phyloP scores from a whole-genome alignment of 306 rosid genomes.

The Quercus aquifolioides region DNA sequence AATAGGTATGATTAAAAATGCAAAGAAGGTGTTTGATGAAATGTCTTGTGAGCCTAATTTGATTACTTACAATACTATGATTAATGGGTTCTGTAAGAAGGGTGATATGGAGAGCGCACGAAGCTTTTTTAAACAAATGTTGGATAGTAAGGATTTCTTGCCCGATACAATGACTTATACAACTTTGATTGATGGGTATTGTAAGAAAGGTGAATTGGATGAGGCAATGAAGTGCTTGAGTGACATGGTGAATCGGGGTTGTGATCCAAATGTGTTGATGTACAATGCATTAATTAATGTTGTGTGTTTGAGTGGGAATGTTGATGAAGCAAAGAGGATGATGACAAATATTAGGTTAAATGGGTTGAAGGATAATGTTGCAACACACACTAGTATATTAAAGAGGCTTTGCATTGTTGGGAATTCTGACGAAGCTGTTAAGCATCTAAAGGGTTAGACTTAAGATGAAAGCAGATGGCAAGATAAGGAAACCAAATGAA shows the following conservation, averaged over 20 bases:
- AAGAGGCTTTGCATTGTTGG: constrained; percentile 49
- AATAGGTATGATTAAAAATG: constrained; percentile 39
- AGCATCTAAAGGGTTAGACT: constrained; percentile 29
- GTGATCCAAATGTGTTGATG: constrained; percentile 39
- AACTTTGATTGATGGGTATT: constrained; percentile 51
- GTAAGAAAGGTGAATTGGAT: constrained; percentile 34
- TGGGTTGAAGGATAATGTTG: constrained; percentile 43
- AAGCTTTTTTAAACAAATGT: constrained; percentile 24
- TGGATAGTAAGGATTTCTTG: constrained; percentile 22
- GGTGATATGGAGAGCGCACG: constrained; percentile 42
- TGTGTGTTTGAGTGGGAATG: constrained; percentile 44
- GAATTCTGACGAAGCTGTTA: constrained; percentile 39
- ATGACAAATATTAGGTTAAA: constrained; percentile 50
- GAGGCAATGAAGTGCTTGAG: constrained; percentile 37
- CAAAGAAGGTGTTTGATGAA: constrained; percentile 50
- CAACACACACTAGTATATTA: constrained; percentile 45
- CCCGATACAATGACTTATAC: constrained; percentile 49
- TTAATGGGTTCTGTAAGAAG: constrained; percentile 38
- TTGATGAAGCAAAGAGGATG: constrained; percentile 48
- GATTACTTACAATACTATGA: constrained; percentile 44
- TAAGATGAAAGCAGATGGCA: constrained; percentile 43
- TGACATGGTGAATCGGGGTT: constrained; percentile 40
- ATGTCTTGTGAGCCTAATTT: constrained; percentile 44
- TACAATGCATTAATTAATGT: constrained; percentile 48
- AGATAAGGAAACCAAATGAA: constrained; percentile 30